Percentiles rank a stretch among this genome's conserved stretches.
Evolutionary conservation across 2,329 filamentous ascomycete species (phyloP).

Genomic region (Aspergillus jensenii): DNA sequence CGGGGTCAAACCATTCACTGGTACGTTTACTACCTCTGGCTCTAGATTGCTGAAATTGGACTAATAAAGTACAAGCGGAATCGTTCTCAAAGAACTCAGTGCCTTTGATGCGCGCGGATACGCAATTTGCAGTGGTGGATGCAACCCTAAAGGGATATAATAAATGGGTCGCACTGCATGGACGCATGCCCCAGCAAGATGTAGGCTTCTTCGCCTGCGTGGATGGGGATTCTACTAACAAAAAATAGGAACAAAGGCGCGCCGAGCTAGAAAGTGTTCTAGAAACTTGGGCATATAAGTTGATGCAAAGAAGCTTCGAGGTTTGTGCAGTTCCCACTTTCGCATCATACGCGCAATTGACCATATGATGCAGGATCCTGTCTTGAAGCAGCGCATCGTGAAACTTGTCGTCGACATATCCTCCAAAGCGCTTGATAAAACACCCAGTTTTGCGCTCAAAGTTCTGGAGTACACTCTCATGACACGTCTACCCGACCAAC

Average conservation of each 20-base stretch:
- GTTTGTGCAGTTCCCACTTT: slow-evolving; percentile 21
- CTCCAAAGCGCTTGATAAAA: slow-evolving; percentile 73
- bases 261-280: slow-evolving; percentile 38
- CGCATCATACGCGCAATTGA: neutral
- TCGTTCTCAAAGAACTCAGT: slow-evolving; percentile 43
- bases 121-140: slow-evolving; percentile 86
- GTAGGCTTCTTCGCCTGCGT: slow-evolving; percentile 25
- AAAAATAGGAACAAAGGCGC: slow-evolving; percentile 35
- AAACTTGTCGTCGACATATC: slow-evolving; percentile 84
- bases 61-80: slow-evolving; percentile 27
- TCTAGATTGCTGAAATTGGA: neutral
- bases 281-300: slow-evolving; percentile 42
- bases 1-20: slow-evolving; percentile 65
- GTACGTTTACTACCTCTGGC: slow-evolving; percentile 42
- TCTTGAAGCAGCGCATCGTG: slow-evolving; percentile 77
- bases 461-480: slow-evolving; percentile 89
- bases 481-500: slow-evolving; percentile 72
- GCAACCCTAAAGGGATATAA: slow-evolving; percentile 84
- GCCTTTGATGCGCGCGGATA: slow-evolving; percentile 69
- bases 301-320: slow-evolving; percentile 43
- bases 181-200: slow-evolving; percentile 52
- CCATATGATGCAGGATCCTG: slow-evolving; percentile 61
- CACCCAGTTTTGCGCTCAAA: slow-evolving; percentile 78
- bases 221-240: slow-evolving; percentile 3
- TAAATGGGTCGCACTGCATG: slow-evolving; percentile 67